Conservation (phyloP, 805 yeast species). For the Saturnispora zaruensis region DNA sequence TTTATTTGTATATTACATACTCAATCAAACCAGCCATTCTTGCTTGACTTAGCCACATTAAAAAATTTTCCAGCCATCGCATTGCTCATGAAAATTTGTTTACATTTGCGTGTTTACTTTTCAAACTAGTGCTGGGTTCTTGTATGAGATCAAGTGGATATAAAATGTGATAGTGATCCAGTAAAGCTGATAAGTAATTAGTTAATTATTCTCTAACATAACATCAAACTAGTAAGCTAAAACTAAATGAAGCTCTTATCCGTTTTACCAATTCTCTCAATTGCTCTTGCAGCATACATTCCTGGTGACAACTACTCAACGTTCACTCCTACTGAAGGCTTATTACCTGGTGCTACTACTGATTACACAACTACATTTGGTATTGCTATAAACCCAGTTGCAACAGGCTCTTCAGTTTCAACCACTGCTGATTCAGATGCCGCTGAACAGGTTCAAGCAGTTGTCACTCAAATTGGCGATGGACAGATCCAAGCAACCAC, state of each 20-base stretch:
- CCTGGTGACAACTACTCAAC: conserved; percentile 53
- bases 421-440: conserved; percentile 18
- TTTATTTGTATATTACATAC: neutral
- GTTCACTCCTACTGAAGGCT: conserved; percentile 50
- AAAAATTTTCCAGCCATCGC: conserved; percentile 3
- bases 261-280: conserved; percentile 3
- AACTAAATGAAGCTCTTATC: conserved; percentile 3
- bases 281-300: conserved; percentile 8
- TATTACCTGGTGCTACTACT: conserved; percentile 45
- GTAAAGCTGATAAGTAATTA: neutral
- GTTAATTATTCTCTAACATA: neutral
- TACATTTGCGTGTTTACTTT: conserved; percentile 7
- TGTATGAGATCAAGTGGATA: neutral
- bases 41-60: neutral
- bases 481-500: conserved; percentile 39
- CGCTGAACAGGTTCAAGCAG: conserved; percentile 28
- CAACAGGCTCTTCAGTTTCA: conserved; percentile 28
- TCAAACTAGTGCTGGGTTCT: conserved; percentile 3
- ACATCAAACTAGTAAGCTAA: neutral
- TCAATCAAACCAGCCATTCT: neutral
- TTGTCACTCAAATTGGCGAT: conserved; percentile 37
- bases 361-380: conserved; percentile 53
- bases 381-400: conserved; percentile 51
- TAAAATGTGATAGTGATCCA: neutral
- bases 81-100: conserved; percentile 4